Conservation (phyloP, 2,329 filamentous ascomycete genomes). For the Ophiostoma novo-ulmi region DNA sequence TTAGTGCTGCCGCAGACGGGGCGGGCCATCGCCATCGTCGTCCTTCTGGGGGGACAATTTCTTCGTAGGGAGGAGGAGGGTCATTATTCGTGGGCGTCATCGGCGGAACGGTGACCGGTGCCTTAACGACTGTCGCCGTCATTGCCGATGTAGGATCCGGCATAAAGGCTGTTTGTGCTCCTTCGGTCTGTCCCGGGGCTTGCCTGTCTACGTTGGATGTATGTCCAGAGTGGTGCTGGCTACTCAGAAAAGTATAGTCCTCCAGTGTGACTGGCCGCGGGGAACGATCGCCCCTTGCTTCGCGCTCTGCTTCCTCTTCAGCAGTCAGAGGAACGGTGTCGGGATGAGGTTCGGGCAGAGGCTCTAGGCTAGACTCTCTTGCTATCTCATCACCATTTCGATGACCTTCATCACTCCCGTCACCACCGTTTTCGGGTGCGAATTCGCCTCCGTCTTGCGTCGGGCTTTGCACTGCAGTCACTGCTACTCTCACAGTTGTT, state of each 20-base stretch:
- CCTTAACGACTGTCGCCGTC: not conserved
- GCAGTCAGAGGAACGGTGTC: not conserved
- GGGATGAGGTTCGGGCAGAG: not conserved
- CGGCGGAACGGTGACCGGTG: not conserved
- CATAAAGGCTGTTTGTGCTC: not conserved
- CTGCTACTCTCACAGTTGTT: not conserved
- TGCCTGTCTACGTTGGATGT: not conserved
- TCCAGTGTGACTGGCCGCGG: slow-evolving; percentile 24
- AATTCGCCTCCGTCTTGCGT: not conserved
- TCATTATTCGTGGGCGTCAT: not conserved
- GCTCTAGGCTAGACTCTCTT: not conserved
- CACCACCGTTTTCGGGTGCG: not conserved
- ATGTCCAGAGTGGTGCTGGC: not conserved
- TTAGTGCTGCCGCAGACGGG: not conserved
- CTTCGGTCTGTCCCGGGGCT: not conserved
- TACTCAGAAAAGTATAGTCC: slow-evolving; percentile 22
- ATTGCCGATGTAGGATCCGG: not conserved
- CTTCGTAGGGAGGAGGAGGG: not conserved
- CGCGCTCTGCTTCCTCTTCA: slow-evolving; percentile 21
- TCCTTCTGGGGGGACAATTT: not conserved
- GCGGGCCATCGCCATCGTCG: not conserved
- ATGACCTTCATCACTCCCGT: not conserved
- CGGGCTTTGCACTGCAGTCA: not conserved
- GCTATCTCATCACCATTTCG: not conserved
- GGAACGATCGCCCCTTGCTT: slow-evolving; percentile 17